These are phyloP conservation scores for Singerocomus inundabilis DNA, from an alignment of 1,284 basidiomycete species.

Conservation along the genomic window DNA sequence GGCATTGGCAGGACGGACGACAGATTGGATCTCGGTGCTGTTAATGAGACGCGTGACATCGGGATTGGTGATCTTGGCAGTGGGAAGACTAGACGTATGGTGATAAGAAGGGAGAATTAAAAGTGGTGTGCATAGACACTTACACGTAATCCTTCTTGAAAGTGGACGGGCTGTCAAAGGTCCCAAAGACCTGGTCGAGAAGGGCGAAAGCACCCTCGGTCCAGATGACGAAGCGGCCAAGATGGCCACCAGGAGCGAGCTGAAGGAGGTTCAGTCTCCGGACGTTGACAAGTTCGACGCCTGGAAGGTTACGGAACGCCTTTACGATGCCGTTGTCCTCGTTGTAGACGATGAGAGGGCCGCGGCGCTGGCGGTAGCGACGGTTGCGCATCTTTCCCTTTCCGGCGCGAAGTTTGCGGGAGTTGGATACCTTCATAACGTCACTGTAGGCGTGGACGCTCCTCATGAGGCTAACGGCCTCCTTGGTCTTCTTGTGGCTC, in stretches of 20 bases:
- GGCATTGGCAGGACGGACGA: conserved; percentile 84
- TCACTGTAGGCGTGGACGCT: conserved; percentile 89
- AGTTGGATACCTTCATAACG: conserved; percentile 97
- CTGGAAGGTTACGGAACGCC: conserved; percentile 98
- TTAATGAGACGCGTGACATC: conserved; percentile 99
- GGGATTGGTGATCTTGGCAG: conserved; percentile 95
- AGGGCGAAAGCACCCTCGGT: conserved; percentile 92
- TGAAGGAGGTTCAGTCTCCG: conserved; percentile 96
- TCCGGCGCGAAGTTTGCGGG: conserved; percentile 94
- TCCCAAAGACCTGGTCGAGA: conserved; percentile 95
- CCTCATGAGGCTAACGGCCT: conserved; percentile 95
- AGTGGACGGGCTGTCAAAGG: conserved; percentile 79
- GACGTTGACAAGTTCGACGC: conserved; percentile 97
- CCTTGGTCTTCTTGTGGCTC: conserved; percentile 95
- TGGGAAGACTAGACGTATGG: conserved; percentile 64
- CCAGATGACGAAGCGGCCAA: conserved; percentile 99
- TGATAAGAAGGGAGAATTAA: neutral
- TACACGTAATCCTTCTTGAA: conserved; percentile 95
- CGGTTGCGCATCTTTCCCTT: conserved; percentile 98
- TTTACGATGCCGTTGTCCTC: conserved; percentile 98
- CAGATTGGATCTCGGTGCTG: conserved; percentile 94
- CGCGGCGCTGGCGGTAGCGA: conserved; percentile 95
- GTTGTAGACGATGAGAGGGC: conserved; percentile 96
- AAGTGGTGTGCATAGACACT: conserved; percentile 29
- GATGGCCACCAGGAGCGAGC: conserved; percentile 98